phyloP scores from a whole-genome alignment of 2,329 filamentous ascomycete genomes.

The Parafenestella ontariensis region DNA sequence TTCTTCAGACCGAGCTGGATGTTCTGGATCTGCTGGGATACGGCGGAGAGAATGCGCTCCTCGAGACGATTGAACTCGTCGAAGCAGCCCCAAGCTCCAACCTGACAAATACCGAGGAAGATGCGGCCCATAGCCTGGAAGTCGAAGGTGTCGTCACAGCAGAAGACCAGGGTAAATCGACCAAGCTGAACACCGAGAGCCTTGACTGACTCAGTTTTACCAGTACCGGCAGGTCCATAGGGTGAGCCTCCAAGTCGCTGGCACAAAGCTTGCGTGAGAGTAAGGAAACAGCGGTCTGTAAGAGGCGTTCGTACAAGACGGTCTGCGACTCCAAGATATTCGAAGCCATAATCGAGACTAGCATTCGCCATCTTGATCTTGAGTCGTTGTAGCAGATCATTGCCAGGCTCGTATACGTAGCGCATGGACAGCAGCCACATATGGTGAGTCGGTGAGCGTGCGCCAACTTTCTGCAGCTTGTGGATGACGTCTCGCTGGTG shows the following conservation, averaged over 20 bases:
- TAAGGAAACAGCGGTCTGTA: constrained; percentile 97
- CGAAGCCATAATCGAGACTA: constrained; percentile 93
- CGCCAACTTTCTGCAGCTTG: constrained; percentile 78
- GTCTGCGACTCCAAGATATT: constrained; percentile 96
- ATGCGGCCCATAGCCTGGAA: constrained; percentile 99
- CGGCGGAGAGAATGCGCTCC: constrained; percentile 94
- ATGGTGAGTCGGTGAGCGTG: constrained; percentile 79
- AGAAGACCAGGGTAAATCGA: constrained; percentile 97
- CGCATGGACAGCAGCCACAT: constrained; percentile 97
- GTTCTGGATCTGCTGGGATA: constrained; percentile 99
- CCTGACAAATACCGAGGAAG: constrained; percentile 98
- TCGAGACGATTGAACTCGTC: constrained; percentile 99
- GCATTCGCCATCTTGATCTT: constrained; percentile 97
- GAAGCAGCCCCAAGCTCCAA: constrained; percentile 99
- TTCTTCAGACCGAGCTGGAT: constrained; percentile 96
- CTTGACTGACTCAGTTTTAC: constrained; percentile 99
- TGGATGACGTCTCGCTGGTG: constrained; percentile 95
- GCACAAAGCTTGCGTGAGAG: constrained; percentile 92
- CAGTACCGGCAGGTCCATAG: constrained; percentile 95
- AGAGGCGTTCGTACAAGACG: constrained; percentile 95
- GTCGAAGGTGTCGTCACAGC: constrained; percentile 99
- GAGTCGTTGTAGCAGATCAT: constrained; percentile 81
- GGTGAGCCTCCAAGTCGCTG: constrained; percentile 96
- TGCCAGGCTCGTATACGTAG: constrained; percentile 84
- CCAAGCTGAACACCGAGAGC: constrained; percentile 95